Evolutionary conservation across 495 filamentous ascomycete species (phyloP).

Genomic region (Podospora appendiculata): DNA sequence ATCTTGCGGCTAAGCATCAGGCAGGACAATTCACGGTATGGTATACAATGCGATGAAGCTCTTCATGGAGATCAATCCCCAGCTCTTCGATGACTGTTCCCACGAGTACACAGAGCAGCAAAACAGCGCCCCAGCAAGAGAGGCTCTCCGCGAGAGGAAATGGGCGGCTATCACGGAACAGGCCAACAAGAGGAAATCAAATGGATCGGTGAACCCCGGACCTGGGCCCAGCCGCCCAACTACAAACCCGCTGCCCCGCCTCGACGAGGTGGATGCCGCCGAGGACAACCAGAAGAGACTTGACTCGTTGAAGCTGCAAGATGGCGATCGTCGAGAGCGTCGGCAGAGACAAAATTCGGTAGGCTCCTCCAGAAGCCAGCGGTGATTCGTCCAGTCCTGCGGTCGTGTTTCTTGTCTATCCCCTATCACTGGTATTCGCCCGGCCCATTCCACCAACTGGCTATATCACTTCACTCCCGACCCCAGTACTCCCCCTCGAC

Average conservation of each 20-base stretch:
- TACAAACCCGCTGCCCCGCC: slow-evolving; percentile 25
- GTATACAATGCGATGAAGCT: slow-evolving; percentile 99
- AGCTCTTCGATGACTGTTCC: slow-evolving; percentile 97
- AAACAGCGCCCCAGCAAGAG: slow-evolving; percentile 72
- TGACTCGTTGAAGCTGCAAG: slow-evolving; percentile 77
- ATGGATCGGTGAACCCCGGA: slow-evolving; percentile 18
- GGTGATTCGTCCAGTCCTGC: slow-evolving; percentile 18
- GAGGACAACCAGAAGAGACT: slow-evolving; percentile 79
- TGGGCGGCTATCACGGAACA: slow-evolving; percentile 82
- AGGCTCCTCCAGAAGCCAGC: slow-evolving; percentile 41
- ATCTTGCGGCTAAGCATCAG: not conserved
- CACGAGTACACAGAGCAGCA: slow-evolving; percentile 97
- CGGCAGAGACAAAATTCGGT: slow-evolving; percentile 44
- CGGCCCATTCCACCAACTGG: not conserved
- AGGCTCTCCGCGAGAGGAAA: slow-evolving; percentile 66
- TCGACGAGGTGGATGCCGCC: slow-evolving; percentile 66
- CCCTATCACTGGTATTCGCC: not conserved
- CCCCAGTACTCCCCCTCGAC: not conserved
- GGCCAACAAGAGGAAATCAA: slow-evolving; percentile 53
- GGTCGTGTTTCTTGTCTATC: not conserved
- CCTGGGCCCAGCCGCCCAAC: slow-evolving; percentile 9
- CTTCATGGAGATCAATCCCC: slow-evolving; percentile 99
- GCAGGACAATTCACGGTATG: slow-evolving; percentile 97
- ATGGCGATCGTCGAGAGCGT: slow-evolving; percentile 43
- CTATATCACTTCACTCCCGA: not conserved